A percentile compares a stretch with the other conserved stretches of the same genome.
These are phyloP conservation scores for Populus alba DNA, from an alignment of 345 rosid species.

Conservation along the genomic window DNA sequence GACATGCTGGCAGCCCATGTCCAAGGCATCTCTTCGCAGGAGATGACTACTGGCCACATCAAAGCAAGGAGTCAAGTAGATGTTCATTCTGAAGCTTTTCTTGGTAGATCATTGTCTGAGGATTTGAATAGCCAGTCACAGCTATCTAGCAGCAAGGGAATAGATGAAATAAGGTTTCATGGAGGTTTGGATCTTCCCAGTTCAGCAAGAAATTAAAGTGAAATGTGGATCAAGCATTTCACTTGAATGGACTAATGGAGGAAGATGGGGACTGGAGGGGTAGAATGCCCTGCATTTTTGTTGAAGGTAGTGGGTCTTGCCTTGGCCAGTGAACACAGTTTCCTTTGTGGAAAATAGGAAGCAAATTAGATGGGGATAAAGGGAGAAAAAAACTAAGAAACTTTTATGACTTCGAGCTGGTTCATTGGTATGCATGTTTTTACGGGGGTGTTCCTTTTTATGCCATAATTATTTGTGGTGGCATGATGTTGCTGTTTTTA, in stretches of 20 bases:
- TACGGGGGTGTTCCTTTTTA: not conserved
- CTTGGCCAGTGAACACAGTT: constrained; percentile 8
- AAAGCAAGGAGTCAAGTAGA: constrained; percentile 3
- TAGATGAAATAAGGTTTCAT: not conserved
- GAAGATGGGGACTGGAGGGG: constrained; percentile 6
- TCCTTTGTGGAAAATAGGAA: not conserved
- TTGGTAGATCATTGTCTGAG: constrained; percentile 16
- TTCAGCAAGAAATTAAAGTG: constrained; percentile 6
- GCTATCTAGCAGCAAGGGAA: constrained; percentile 6
- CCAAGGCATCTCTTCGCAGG: constrained; percentile 39
- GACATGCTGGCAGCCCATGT: constrained; percentile 25
- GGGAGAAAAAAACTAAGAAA: not conserved
- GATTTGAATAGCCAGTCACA: constrained; percentile 17
- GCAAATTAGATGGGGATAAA: not conserved
- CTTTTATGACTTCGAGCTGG: constrained; percentile 8
- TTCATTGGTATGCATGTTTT: constrained; percentile 15
- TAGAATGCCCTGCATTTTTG: constrained; percentile 5
- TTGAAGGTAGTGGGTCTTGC: constrained; percentile 11
- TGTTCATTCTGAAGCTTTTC: constrained; percentile 6
- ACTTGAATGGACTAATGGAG: not conserved
- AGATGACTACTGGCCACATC: constrained; percentile 12
- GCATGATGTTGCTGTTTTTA: constrained; percentile 1
- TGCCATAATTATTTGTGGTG: constrained; percentile 8
- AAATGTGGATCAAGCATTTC: constrained; percentile 5
- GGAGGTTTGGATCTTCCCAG: constrained; percentile 10